phyloP scores from a whole-genome alignment of 2,329 filamentous ascomycete genomes.

The Ceratocystis papillata region DNA sequence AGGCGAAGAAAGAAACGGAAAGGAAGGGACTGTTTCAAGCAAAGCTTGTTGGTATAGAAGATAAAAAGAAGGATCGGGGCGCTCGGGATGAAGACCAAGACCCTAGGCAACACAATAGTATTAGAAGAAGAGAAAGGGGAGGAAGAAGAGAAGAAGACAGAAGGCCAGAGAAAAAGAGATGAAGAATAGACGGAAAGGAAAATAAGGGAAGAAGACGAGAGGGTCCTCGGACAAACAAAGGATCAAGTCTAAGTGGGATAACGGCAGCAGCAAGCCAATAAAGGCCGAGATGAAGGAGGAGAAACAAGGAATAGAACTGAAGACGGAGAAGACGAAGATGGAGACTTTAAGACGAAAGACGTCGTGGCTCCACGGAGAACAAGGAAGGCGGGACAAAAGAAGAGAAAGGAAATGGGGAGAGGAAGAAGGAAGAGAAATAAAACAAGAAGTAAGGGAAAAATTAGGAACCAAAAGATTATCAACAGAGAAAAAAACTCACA shows the following conservation, averaged over 20 bases:
- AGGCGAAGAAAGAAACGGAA: background rate
- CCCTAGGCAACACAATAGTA: too few species aligned
- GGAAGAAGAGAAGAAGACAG: background rate
- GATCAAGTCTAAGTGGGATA: background rate
- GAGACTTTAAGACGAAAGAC: background rate
- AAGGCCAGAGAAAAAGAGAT: background rate
- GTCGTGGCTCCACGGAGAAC: background rate
- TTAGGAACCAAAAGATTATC: background rate
- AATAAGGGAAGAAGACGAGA: background rate
- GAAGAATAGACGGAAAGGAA: background rate
- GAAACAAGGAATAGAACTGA: background rate
- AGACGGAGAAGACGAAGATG: background rate
- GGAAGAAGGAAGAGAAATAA: background rate
- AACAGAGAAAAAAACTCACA: slow-evolving; percentile 12
- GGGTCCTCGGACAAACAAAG: background rate
- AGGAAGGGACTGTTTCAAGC: background rate
- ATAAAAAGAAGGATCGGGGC: too few species aligned
- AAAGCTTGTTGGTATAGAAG: too few species aligned
- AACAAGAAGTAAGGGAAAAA: background rate
- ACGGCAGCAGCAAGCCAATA: slow-evolving; percentile 2
- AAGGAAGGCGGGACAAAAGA: background rate
- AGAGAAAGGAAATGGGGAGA: background rate
- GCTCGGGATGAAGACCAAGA: too few species aligned
- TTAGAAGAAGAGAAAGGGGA: background rate
- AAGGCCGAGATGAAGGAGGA: slow-evolving; percentile 7